Evolutionary conservation across 176 grass and related monocot species (phyloP).

Genomic region (Aegilops sharonensis): DNA sequence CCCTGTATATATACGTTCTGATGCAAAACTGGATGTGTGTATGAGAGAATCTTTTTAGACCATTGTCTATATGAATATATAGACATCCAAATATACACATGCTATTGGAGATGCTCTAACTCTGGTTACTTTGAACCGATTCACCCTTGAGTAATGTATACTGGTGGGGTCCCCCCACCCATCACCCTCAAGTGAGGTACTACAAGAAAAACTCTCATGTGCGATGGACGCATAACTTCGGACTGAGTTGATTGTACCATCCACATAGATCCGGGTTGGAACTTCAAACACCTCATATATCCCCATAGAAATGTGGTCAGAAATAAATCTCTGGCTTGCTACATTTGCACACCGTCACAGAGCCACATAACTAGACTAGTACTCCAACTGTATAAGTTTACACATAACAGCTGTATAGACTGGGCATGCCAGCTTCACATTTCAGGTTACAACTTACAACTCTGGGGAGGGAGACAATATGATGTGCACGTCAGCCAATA

Average conservation of each 20-base stretch:
- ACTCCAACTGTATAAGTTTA: background rate
- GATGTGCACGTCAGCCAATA: background rate
- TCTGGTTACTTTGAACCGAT: too few species aligned
- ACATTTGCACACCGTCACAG: background rate
- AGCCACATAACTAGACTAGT: background rate
- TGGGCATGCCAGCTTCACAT: background rate
- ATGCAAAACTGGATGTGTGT: too few species aligned
- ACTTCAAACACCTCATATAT: background rate
- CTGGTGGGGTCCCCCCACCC: too few species aligned
- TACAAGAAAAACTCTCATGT: too few species aligned
- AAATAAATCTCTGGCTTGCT: background rate
- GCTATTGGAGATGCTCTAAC: too few species aligned
- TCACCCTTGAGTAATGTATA: too few species aligned
- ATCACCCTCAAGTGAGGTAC: too few species aligned
- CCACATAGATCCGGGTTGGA: background rate
- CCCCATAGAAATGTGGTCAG: background rate
- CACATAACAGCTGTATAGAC: background rate
- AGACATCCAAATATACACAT: too few species aligned
- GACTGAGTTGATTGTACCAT: background rate
- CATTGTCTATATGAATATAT: too few species aligned
- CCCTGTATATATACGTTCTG: too few species aligned
- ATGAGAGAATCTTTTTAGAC: too few species aligned
- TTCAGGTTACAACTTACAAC: conserved; percentile 7
- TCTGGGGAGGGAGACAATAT: background rate
- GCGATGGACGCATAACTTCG: too few species aligned